Conservation (phyloP, 2,329 filamentous ascomycete genomes). For the Scedosporium dehoogii region DNA sequence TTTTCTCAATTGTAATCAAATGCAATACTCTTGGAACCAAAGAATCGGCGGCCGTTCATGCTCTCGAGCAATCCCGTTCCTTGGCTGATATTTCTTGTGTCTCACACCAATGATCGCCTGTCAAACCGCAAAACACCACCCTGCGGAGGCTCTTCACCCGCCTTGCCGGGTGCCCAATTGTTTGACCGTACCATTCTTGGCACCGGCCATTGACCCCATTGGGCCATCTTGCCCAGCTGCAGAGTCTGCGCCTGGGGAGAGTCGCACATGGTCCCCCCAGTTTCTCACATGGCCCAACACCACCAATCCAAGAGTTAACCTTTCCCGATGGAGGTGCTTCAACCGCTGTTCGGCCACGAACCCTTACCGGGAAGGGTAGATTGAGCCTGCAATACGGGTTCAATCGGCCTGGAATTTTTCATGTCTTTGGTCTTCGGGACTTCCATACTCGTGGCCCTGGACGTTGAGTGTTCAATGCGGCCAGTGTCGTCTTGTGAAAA, state of each 20-base stretch:
- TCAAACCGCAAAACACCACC: not conserved
- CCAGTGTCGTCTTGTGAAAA: not conserved
- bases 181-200: not conserved
- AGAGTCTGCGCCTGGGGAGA: not conserved
- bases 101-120: not conserved
- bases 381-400: not conserved
- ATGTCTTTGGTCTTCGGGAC: not conserved
- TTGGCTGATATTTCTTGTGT: not conserved
- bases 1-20: no score
- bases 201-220: not conserved
- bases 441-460: not conserved
- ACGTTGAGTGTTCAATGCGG: no score
- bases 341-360: not conserved
- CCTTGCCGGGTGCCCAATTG: slow-evolving; percentile 3
- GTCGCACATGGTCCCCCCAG: not conserved
- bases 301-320: not conserved
- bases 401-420: not conserved
- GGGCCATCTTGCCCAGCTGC: not conserved
- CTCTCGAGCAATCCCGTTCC: not conserved
- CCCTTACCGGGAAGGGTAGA: not conserved
- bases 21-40: not conserved
- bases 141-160: slow-evolving; percentile 2
- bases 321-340: not conserved
- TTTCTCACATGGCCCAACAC: not conserved
- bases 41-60: not conserved